phyloP scores from a whole-genome alignment of 805 yeast species.

The Candida germanica region DNA sequence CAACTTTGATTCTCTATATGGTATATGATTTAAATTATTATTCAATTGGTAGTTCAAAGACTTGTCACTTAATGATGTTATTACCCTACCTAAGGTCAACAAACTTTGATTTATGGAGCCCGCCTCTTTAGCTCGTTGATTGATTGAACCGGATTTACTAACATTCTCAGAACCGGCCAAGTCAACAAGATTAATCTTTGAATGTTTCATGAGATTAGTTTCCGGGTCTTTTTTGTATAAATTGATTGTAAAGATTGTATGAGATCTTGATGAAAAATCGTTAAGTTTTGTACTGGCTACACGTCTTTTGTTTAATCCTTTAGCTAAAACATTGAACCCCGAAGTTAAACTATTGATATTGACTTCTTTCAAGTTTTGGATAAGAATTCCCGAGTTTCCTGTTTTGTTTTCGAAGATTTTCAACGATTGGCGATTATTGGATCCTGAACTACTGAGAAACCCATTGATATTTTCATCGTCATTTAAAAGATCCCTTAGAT shows the following conservation, averaged over 20 bases:
- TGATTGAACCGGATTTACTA: constrained; percentile 79
- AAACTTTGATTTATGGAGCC: constrained; percentile 89
- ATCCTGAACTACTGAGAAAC: not conserved
- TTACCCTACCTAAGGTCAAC: constrained; percentile 84
- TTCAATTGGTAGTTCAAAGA: constrained; percentile 1
- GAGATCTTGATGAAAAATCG: constrained; percentile 71
- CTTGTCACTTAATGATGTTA: constrained; percentile 48
- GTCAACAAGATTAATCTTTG: constrained; percentile 84
- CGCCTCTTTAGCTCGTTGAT: constrained; percentile 87
- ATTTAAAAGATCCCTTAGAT: constrained; percentile 65
- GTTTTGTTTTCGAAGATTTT: constrained; percentile 37
- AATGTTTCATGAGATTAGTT: constrained; percentile 18
- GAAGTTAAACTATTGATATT: constrained; percentile 51
- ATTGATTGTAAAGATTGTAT: constrained; percentile 68
- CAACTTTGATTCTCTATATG: constrained; percentile 79
- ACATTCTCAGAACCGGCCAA: constrained; percentile 95
- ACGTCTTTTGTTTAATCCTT: constrained; percentile 58
- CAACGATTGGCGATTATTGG: constrained; percentile 20
- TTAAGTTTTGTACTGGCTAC: constrained; percentile 75
- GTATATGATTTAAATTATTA: constrained; percentile 54
- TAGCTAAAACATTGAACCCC: constrained; percentile 53
- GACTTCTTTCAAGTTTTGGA: constrained; percentile 65
- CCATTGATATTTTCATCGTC: constrained; percentile 34
- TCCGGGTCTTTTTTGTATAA: constrained; percentile 41
- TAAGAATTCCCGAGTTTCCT: constrained; percentile 35